Evolutionary conservation across 1,284 basidiomycete genomes (phyloP), one percentile per base, ranked within the genome.

Genomic region (Taiwanofungus camphoratus): DNA sequence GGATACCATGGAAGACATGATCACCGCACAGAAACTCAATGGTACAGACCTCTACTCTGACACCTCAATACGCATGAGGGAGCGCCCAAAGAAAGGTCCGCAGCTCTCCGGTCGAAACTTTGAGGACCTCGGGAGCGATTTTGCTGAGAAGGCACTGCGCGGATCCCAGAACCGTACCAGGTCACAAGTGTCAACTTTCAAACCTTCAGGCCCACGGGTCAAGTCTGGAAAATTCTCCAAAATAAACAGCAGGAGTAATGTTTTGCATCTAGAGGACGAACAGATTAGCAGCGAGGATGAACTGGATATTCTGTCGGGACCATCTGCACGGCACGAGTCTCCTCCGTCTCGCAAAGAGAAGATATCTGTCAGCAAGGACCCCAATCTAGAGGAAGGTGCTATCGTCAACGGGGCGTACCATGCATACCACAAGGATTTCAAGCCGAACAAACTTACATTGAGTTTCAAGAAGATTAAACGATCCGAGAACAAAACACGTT

Each of bases 61-160:
- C 44, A 40, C 51, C 21, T 54, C 54, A 20, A 47, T 53, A 16
- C 52, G 55, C 5, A 29, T 48, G 9, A 24, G 46, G 1, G 33
- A 48, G 23, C 49, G 49, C 22, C 49, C 48, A n/a, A 22, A 18
- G 4, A n/a, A 27, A 15, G 12, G 41, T 16, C 41, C 53, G 4
- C 45, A 40, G 23, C 22, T 5, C 4, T 33, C 15, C 13, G 51
- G 51, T 2, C 30, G 30, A 7, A 44, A 41, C 9, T 55, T 45
- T 20, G 51, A 52, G 23, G 53, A 56, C 42, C 33, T 53, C 19
- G 53, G 54, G 4, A 57, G 50, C 42, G 51, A 50, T 42, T 59
- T 59, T 31, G 37, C 22, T 5, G 29, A 13, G 8, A 31, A n/a
- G 29, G 12, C n/a, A 5, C 37, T 36, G 22, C 33, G 19, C 27